Percentiles rank a stretch among this genome's conserved stretches.
These are phyloP conservation scores for Margaritispora aquatica DNA, from an alignment of 495 filamentous ascomycete genomes.

Conservation along the genomic window DNA sequence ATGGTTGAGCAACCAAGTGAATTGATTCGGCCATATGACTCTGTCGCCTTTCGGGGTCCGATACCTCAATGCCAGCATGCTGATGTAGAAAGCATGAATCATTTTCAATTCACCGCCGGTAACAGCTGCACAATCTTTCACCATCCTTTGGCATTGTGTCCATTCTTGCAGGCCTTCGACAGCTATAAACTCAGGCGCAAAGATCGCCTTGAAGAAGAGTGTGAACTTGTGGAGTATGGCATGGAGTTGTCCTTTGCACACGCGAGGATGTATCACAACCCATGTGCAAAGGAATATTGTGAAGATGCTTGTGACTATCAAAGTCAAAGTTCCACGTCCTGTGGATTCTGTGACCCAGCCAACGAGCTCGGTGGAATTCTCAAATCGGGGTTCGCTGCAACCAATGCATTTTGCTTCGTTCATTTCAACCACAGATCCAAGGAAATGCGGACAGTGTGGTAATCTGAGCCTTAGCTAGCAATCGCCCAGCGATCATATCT, in stretches of 20 bases:
- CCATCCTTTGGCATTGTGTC: slow-evolving; percentile 28
- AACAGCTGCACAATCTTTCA: slow-evolving; percentile 19
- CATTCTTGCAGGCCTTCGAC: slow-evolving; percentile 36
- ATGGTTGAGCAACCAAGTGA: slow-evolving; percentile 29
- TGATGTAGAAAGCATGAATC: slow-evolving; percentile 33
- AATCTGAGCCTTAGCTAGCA: too few relatives aligned
- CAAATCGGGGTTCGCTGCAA: slow-evolving; percentile 7
- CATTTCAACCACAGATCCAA: too few relatives aligned
- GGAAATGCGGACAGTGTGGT: too few relatives aligned
- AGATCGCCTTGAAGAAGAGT: slow-evolving; percentile 28
- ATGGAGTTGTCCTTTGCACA: slow-evolving; percentile 23
- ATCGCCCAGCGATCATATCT: too few relatives aligned
- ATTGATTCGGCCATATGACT: slow-evolving; percentile 33
- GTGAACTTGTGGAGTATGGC: slow-evolving; percentile 25
- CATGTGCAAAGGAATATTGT: slow-evolving; percentile 33
- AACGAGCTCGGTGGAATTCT: background rate
- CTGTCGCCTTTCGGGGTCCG: slow-evolving; percentile 23
- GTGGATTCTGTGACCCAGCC: slow-evolving; percentile 30
- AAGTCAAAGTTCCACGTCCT: slow-evolving; percentile 28
- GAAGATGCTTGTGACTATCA: slow-evolving; percentile 28
- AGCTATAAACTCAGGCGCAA: slow-evolving; percentile 33
- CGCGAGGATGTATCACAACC: slow-evolving; percentile 34
- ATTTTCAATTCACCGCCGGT: slow-evolving; percentile 24
- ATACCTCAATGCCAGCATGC: slow-evolving; percentile 34
- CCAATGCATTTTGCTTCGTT: slow-evolving; percentile 20